Evolutionary conservation across 208 protist genomes (phyloP).

Genomic region (Leishmania guyanensis): DNA sequence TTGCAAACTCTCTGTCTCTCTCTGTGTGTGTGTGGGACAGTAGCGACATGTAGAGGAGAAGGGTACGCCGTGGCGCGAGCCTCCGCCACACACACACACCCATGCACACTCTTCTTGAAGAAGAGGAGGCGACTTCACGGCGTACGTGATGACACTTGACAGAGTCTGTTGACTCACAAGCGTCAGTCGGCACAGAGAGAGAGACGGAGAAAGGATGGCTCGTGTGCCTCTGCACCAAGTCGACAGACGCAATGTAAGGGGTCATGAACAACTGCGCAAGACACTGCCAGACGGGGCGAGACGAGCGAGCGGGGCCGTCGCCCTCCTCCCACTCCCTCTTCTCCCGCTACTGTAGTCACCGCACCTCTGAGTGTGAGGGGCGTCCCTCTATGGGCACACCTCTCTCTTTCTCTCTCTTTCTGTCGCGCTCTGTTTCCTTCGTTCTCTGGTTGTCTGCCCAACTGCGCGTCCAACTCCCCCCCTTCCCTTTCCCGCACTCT

Average conservation of each 20-base stretch:
- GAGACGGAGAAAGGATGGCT: background rate
- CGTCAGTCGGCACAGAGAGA: background rate
- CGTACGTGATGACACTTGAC: background rate
- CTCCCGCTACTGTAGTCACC: background rate
- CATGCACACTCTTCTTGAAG: too few relatives aligned
- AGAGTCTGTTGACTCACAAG: background rate
- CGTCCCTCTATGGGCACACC: background rate
- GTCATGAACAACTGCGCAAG: too few relatives aligned
- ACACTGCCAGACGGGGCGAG: background rate
- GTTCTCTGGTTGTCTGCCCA: background rate
- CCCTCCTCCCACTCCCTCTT: background rate
- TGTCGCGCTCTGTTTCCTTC: background rate
- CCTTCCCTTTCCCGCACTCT: background rate
- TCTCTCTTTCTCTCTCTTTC: background rate
- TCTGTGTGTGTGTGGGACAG: background rate
- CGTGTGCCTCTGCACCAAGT: background rate
- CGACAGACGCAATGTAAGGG: background rate
- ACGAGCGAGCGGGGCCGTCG: background rate
- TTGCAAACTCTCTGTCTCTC: background rate
- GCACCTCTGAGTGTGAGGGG: background rate
- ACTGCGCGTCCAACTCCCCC: background rate
- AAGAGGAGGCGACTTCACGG: background rate
- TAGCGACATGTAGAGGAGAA: background rate
- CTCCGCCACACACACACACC: background rate
- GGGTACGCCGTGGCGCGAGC: background rate